Conservation (phyloP, 2,329 filamentous ascomycete genomes). For the Tolypocladium album region DNA sequence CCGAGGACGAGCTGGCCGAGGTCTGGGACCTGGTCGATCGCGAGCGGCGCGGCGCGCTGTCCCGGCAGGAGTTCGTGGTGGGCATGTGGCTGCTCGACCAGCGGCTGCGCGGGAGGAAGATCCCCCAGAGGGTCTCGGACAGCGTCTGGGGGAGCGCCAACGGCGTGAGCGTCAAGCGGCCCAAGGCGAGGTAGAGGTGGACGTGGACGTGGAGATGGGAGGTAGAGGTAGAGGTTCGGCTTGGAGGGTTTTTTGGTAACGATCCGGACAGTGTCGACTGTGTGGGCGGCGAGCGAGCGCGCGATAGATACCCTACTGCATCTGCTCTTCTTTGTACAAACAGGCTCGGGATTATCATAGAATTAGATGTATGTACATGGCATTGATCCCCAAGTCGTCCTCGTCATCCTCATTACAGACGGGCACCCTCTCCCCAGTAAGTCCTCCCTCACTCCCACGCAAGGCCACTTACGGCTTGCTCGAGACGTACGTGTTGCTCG, state of each 20-base stretch:
- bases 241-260: too few species aligned
- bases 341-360: not conserved
- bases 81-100: conserved; percentile 78
- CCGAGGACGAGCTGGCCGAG: conserved; percentile 57
- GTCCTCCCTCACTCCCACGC: not conserved
- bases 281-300: not conserved
- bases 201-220: too few species aligned
- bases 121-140: conserved; percentile 58
- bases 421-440: not conserved
- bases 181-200: conserved; percentile 13
- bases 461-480: not conserved
- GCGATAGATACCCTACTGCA: not conserved
- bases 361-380: not conserved
- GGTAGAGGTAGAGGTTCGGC: too few species aligned
- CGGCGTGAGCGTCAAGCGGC: conserved; percentile 28
- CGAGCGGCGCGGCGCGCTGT: conserved; percentile 41
- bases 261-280: not conserved
- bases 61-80: conserved; percentile 66
- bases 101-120: conserved; percentile 66
- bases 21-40: conserved; percentile 68
- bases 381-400: not conserved
- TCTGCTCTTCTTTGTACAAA: not conserved
- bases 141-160: conserved; percentile 67
- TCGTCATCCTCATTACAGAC: not conserved
- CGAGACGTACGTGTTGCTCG: conserved; percentile 10